Evolutionary conservation across 768 basidiomycete species (phyloP).

Genomic region (Termitomyces bulborhizus): DNA sequence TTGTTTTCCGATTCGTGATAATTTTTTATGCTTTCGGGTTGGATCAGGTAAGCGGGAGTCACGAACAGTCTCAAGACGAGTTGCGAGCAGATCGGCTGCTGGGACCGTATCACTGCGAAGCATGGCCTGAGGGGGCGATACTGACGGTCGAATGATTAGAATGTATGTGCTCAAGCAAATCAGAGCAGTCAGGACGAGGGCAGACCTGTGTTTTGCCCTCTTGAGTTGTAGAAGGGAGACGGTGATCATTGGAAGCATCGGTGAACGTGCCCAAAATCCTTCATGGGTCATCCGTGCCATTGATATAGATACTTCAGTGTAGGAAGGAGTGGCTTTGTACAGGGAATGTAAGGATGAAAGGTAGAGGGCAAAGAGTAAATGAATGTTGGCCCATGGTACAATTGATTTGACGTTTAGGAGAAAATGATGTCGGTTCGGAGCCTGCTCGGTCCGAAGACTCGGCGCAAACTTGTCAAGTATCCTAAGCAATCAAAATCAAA

Average conservation of each 20-base stretch:
- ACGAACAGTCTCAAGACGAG: conserved; percentile 28
- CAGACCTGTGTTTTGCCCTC: conserved; percentile 47
- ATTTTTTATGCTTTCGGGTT: conserved; percentile 17
- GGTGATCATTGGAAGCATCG: conserved; percentile 11
- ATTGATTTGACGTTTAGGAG: not conserved
- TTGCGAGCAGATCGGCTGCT: conserved; percentile 27
- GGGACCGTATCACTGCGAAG: conserved; percentile 20
- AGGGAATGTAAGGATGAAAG: not conserved
- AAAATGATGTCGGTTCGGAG: not conserved
- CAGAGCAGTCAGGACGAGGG: conserved; percentile 48
- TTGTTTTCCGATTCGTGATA: conserved; percentile 24
- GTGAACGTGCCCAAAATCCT: conserved; percentile 11
- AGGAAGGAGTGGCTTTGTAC: not conserved
- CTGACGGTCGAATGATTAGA: conserved; percentile 41
- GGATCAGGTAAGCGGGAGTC: conserved; percentile 24
- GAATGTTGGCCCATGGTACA: too few relatives aligned
- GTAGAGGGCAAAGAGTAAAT: too few relatives aligned
- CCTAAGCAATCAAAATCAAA: too few relatives aligned
- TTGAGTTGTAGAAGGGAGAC: conserved; percentile 29
- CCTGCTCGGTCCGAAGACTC: not conserved
- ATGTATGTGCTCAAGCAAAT: conserved; percentile 48
- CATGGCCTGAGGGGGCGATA: conserved; percentile 31
- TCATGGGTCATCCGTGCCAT: conserved; percentile 30
- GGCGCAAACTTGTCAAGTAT: too few relatives aligned
- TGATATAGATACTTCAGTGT: conserved; percentile 2